phyloP scores from a whole-genome alignment of 2,329 filamentous ascomycete genomes.

The Fusarium sp. region DNA sequence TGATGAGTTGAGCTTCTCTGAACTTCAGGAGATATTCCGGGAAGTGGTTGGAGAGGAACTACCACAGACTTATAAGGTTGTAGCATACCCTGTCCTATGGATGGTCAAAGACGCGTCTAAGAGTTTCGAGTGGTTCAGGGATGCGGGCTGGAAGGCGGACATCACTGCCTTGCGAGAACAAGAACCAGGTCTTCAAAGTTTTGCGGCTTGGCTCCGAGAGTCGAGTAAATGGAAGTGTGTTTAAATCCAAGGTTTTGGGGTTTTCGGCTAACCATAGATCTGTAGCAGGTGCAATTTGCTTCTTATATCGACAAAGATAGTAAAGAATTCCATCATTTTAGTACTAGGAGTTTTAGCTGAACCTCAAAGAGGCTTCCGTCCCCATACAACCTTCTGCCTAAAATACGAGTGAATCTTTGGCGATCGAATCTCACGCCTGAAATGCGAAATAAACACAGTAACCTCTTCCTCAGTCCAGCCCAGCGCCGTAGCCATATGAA shows the following conservation, averaged over 20 bases:
- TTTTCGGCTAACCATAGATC: too few species aligned
- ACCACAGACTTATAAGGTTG: constrained; percentile 2
- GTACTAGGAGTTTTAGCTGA: too few species aligned
- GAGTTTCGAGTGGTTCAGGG: constrained; percentile 35
- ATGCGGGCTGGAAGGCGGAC: constrained; percentile 24
- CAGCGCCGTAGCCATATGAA: background rate
- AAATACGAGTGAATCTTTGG: constrained; percentile 14
- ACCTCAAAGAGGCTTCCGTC: background rate
- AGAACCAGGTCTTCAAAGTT: constrained; percentile 10
- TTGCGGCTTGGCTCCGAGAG: constrained; percentile 36
- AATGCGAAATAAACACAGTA: background rate
- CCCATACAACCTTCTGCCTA: constrained; percentile 8
- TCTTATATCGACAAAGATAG: too few species aligned
- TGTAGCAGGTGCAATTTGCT: too few species aligned
- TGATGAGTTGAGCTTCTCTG: constrained; percentile 15
- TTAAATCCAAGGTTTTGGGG: background rate
- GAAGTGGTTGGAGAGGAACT: constrained; percentile 3
- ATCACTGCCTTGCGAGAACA: background rate
- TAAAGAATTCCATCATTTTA: too few species aligned
- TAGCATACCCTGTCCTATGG: constrained; percentile 22
- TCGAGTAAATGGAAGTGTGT: constrained; percentile 34
- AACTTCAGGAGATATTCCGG: constrained; percentile 10
- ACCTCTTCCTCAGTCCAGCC: background rate
- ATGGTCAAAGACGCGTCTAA: constrained; percentile 18
- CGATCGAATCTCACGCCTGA: background rate